phyloP scores from a whole-genome alignment of 805 yeast genomes.

The Hanseniaspora nectarophila region DNA sequence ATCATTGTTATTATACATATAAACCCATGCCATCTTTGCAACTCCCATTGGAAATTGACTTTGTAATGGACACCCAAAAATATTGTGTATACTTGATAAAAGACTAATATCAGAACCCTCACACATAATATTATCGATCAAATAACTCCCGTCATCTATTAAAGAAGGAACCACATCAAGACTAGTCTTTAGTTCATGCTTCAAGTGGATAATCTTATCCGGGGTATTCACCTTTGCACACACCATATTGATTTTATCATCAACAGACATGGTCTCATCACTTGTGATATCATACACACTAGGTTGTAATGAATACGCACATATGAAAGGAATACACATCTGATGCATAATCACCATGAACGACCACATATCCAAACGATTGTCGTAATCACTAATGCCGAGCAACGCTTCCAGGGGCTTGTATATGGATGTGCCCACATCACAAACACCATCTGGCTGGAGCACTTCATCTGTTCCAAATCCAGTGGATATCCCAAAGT shows the following conservation, averaged over 20 bases:
- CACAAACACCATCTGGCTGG: constrained; percentile 27
- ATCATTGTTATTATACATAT: constrained; percentile 7
- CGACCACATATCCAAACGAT: constrained; percentile 62
- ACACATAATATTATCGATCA: background rate
- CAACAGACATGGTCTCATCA: background rate
- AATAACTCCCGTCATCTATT: background rate
- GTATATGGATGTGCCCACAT: constrained; percentile 56
- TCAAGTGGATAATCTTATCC: background rate
- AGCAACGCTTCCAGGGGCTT: constrained; percentile 68
- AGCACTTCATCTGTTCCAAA: constrained; percentile 24
- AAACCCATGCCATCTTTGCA: background rate
- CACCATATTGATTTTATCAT: background rate
- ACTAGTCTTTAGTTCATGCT: background rate
- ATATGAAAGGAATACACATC: background rate
- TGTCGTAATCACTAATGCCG: constrained; percentile 43
- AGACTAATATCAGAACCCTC: constrained; percentile 6
- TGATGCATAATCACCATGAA: constrained; percentile 35
- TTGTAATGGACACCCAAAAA: constrained; percentile 11
- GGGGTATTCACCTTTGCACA: background rate
- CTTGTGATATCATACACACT: background rate
- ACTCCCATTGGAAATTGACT: background rate
- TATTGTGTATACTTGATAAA: background rate
- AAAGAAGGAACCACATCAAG: background rate
- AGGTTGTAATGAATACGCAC: background rate
- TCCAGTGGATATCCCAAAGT: constrained; percentile 55